A percentile compares a stretch with the other conserved stretches of the same genome.
phyloP scores from a whole-genome alignment of 2,329 filamentous ascomycete species.

The Trichophyton benhamiae region DNA sequence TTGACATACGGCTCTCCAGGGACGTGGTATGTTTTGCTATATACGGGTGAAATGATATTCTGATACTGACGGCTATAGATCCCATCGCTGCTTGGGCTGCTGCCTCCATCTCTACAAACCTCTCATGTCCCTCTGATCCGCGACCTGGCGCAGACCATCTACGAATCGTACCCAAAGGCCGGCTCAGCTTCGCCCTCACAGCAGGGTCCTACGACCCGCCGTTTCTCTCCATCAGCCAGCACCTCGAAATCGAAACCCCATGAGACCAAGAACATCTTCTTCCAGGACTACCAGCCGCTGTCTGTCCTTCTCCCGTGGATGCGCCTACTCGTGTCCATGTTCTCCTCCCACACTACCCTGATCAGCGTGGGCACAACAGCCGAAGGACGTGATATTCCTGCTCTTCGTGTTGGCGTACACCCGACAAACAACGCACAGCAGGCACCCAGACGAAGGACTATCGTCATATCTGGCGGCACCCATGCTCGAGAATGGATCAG shows the following conservation, averaged over 20 bases:
- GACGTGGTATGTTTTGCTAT: slow-evolving; percentile 47
- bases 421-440: slow-evolving; percentile 36
- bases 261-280: slow-evolving; percentile 57
- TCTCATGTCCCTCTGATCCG: slow-evolving; percentile 66
- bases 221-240: slow-evolving; percentile 22
- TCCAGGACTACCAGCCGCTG: slow-evolving; percentile 80
- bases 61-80: slow-evolving; percentile 31
- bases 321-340: slow-evolving; percentile 78
- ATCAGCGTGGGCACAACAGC: slow-evolving; percentile 72
- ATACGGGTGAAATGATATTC: slow-evolving; percentile 2
- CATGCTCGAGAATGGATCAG: slow-evolving; percentile 97
- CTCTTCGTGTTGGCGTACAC: slow-evolving; percentile 59
- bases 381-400: slow-evolving; percentile 76
- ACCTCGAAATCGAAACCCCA: slow-evolving; percentile 16
- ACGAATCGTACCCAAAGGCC: slow-evolving; percentile 53
- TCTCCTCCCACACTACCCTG: slow-evolving; percentile 63
- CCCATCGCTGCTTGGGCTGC: slow-evolving; percentile 61
- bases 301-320: slow-evolving; percentile 85
- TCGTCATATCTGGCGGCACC: slow-evolving; percentile 72
- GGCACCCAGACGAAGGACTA: slow-evolving; percentile 52
- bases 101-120: slow-evolving; percentile 60
- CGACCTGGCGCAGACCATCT: slow-evolving; percentile 65
- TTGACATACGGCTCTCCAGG: slow-evolving; percentile 69
- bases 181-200: slow-evolving; percentile 16
- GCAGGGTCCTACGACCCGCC: slow-evolving; percentile 14